phyloP scores from a whole-genome alignment of 2,329 filamentous ascomycete species.

The Epichloe aotearoae region DNA sequence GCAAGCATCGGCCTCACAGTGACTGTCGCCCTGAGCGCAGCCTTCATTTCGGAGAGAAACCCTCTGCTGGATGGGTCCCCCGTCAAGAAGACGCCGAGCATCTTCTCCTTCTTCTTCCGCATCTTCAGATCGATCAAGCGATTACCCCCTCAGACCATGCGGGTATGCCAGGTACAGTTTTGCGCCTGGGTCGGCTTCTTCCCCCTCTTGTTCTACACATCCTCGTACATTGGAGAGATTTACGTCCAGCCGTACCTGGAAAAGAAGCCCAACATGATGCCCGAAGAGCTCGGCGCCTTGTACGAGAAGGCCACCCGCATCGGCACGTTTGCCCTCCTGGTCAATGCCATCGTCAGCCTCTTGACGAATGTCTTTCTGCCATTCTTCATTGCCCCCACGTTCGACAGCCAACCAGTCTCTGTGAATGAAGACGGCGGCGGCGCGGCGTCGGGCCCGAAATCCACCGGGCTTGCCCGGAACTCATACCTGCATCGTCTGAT shows the following conservation, averaged over 20 bases:
- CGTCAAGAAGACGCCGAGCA: slow-evolving; percentile 44
- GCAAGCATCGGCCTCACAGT: slow-evolving; percentile 59
- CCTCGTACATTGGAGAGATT: slow-evolving; percentile 85
- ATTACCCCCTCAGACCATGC: slow-evolving; percentile 68
- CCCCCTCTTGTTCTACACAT: slow-evolving; percentile 89
- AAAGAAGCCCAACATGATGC: slow-evolving; percentile 63
- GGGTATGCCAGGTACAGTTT: slow-evolving; percentile 71
- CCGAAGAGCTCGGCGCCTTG: slow-evolving; percentile 60
- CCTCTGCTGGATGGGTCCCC: slow-evolving; percentile 56
- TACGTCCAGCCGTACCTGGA: slow-evolving; percentile 75
- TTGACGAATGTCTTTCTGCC: slow-evolving; percentile 71
- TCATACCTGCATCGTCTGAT: slow-evolving; percentile 48
- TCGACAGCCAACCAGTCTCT: slow-evolving; percentile 33
- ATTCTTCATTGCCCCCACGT: slow-evolving; percentile 73
- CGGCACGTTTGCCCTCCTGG: slow-evolving; percentile 76
- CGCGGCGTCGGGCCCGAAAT: not conserved
- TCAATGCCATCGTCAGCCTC: slow-evolving; percentile 80
- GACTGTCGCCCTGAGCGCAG: slow-evolving; percentile 59
- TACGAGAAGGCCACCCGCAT: slow-evolving; percentile 79
- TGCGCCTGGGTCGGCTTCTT: slow-evolving; percentile 95
- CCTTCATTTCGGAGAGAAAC: slow-evolving; percentile 63
- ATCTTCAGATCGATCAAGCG: slow-evolving; percentile 65
- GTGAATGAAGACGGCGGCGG: not conserved
- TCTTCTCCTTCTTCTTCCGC: slow-evolving; percentile 67
- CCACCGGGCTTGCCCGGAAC: slow-evolving; percentile 11